Evolutionary conservation across 2,329 filamentous ascomycete genomes (phyloP).

Genomic region (Coniochaeta sp.): DNA sequence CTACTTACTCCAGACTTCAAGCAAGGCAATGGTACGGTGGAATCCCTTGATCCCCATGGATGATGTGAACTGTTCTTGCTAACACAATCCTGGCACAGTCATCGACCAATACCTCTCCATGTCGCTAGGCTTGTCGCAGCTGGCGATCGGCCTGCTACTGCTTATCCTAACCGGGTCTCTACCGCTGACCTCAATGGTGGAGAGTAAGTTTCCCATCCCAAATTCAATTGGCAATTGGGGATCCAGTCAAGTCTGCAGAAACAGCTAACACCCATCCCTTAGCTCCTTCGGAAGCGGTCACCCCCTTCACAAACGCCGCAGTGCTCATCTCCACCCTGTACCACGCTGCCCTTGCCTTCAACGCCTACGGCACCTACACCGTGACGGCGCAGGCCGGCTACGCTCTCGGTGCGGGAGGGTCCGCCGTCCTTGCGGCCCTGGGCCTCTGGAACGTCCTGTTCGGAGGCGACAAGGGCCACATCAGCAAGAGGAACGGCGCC

Average conservation of each 20-base stretch:
- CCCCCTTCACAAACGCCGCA: constrained; percentile 59
- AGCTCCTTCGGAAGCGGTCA: constrained; percentile 32
- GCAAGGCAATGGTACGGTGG: constrained; percentile 20
- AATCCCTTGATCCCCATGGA: not conserved
- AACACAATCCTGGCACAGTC: constrained; percentile 25
- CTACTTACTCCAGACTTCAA: constrained; percentile 29
- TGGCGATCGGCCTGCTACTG: constrained; percentile 56
- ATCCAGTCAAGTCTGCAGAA: no score
- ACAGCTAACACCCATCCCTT: not conserved
- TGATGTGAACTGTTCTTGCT: not conserved
- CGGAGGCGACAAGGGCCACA: constrained; percentile 22
- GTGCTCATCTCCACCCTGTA: constrained; percentile 59
- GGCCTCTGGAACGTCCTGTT: constrained; percentile 55
- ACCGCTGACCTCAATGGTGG: constrained; percentile 49
- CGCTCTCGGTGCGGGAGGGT: constrained; percentile 50
- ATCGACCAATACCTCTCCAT: constrained; percentile 70
- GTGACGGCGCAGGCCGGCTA: constrained; percentile 48
- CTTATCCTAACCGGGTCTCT: constrained; percentile 64
- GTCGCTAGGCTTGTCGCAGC: constrained; percentile 58
- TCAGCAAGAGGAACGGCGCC: constrained; percentile 29
- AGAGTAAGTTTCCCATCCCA: constrained; percentile 20
- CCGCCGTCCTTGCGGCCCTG: constrained; percentile 47
- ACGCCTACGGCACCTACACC: constrained; percentile 62
- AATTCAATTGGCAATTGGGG: not conserved
- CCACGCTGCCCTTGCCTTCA: constrained; percentile 55